Evolutionary conservation across 208 protist genomes (phyloP).

Genomic region (Trypanosoma caninum): DNA sequence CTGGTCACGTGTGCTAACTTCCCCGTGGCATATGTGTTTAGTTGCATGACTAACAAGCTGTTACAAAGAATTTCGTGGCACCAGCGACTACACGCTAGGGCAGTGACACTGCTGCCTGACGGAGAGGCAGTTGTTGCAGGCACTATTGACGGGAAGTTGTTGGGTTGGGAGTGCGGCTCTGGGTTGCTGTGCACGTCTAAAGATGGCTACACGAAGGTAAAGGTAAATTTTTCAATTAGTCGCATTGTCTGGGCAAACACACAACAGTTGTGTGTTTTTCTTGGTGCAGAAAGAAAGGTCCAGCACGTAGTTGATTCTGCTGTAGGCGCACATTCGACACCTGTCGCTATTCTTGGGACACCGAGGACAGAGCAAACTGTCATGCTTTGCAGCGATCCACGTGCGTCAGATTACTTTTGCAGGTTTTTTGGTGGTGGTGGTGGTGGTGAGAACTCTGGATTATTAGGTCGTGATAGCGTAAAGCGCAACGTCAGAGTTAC

Average conservation of each 20-base stretch:
- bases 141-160: slow-evolving; percentile 27
- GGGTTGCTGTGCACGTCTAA: slow-evolving; percentile 48
- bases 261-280: slow-evolving; percentile 52
- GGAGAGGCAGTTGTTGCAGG: slow-evolving; percentile 60
- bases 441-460: too few relatives aligned
- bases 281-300: slow-evolving; percentile 1
- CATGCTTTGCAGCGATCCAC: slow-evolving; percentile 26
- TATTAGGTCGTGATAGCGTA: too few relatives aligned
- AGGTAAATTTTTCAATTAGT: slow-evolving; percentile 37
- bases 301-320: background rate
- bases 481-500: too few relatives aligned
- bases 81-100: slow-evolving; percentile 30
- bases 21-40: slow-evolving; percentile 59
- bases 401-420: slow-evolving; percentile 45
- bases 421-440: slow-evolving; percentile 46
- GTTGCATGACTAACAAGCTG: slow-evolving; percentile 42
- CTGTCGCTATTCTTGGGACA: slow-evolving; percentile 23
- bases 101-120: slow-evolving; percentile 53
- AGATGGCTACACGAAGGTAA: slow-evolving; percentile 35
- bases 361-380: slow-evolving; percentile 28
- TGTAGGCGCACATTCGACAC: background rate
- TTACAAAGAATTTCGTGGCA: slow-evolving; percentile 45
- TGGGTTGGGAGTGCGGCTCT: slow-evolving; percentile 66
- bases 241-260: slow-evolving; percentile 49
- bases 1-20: slow-evolving; percentile 54